Conservation (phyloP, 1,284 basidiomycete genomes). For the Naganishia cerealis region DNA sequence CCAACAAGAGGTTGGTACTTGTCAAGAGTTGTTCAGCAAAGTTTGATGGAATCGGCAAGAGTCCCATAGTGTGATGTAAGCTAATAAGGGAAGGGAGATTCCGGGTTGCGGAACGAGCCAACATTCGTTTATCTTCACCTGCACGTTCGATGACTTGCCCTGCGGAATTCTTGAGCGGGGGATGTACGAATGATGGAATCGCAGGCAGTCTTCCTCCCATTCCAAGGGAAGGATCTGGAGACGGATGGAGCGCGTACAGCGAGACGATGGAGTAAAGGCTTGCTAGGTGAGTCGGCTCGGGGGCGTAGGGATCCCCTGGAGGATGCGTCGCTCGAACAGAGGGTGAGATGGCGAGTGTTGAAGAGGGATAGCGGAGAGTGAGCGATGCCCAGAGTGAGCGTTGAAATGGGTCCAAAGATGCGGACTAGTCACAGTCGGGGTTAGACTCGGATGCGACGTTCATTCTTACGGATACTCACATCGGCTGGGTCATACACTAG, state of each 20-base stretch:
- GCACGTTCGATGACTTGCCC: constrained; percentile 24
- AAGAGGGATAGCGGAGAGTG: constrained; percentile 49
- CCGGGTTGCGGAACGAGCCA: constrained; percentile 8
- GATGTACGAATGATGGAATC: constrained; percentile 47
- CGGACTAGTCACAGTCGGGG: constrained; percentile 34
- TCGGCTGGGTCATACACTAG: constrained; percentile 53
- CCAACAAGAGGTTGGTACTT: constrained; percentile 45
- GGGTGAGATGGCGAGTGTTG: constrained; percentile 23
- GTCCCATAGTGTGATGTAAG: constrained; percentile 48
- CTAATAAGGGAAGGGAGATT: constrained; percentile 44
- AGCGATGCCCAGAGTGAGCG: constrained; percentile 51
- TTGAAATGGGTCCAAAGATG: constrained; percentile 53
- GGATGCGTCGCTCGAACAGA: constrained; percentile 32
- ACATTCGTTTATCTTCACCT: neutral
- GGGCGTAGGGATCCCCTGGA: constrained; percentile 47
- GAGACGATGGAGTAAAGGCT: constrained; percentile 24
- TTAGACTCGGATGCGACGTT: neutral
- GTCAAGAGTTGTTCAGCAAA: constrained; percentile 50
- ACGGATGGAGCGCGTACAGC: constrained; percentile 25
- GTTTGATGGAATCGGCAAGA: constrained; percentile 44
- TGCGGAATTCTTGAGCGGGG: constrained; percentile 30
- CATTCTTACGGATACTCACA: constrained; percentile 36
- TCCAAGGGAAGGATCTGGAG: constrained; percentile 36
- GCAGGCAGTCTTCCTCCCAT: constrained; percentile 49
- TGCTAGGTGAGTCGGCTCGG: constrained; percentile 49